These are phyloP conservation scores for Cordyceps farinosa DNA, from an alignment of 2,329 filamentous ascomycete species.

Conservation along the genomic window DNA sequence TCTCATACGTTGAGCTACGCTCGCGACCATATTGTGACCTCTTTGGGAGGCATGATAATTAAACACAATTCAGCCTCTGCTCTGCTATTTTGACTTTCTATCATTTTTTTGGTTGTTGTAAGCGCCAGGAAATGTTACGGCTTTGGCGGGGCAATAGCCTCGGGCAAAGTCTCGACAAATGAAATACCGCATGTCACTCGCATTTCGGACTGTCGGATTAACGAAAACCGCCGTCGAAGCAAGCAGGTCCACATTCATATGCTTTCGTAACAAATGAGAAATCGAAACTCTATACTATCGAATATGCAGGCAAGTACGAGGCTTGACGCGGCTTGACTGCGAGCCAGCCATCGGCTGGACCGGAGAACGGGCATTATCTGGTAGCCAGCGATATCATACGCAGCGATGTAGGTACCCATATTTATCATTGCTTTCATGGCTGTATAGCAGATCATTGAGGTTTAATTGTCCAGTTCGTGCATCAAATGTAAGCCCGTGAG, in stretches of 20 bases:
- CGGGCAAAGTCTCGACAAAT: not conserved
- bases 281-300: not conserved
- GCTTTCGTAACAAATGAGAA: not conserved
- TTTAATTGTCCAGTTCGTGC: too few relatives aligned
- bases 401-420: too few relatives aligned
- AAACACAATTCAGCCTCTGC: not conserved
- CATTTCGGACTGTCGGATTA: not conserved
- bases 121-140: not conserved
- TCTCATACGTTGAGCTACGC: not conserved
- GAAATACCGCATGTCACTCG: not conserved
- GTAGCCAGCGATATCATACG: too few relatives aligned
- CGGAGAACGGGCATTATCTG: too few relatives aligned
- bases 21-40: not conserved
- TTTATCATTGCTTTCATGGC: too few relatives aligned
- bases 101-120: not conserved
- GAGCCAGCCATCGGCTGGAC: not conserved
- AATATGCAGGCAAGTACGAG: not conserved
- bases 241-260: not conserved
- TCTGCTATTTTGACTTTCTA: too few relatives aligned
- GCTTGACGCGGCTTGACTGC: not conserved
- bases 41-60: not conserved
- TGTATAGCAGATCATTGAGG: too few relatives aligned
- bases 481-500: too few relatives aligned
- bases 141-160: not conserved
- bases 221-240: too few relatives aligned